Evolutionary conservation across 2,329 filamentous ascomycete genomes (phyloP).

Genomic region (Aspergillus persii): DNA sequence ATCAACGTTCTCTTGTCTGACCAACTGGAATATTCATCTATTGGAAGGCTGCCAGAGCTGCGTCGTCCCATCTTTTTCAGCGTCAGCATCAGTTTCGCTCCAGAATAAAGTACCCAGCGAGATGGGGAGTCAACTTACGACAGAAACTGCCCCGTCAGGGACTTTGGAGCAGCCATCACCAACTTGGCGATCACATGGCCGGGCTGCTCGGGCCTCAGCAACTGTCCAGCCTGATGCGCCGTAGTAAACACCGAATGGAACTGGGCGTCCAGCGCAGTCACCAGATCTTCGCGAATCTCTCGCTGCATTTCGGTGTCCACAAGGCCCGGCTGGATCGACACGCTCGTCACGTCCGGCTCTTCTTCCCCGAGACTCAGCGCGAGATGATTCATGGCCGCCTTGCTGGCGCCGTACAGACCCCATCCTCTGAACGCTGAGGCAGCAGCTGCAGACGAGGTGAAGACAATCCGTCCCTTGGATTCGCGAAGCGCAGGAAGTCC

Average conservation of each 20-base stretch:
- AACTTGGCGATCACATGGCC: constrained; percentile 83
- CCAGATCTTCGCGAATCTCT: constrained; percentile 72
- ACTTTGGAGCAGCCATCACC: constrained; percentile 61
- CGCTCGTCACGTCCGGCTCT: constrained; percentile 24
- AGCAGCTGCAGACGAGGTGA: constrained; percentile 37
- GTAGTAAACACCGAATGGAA: constrained; percentile 65
- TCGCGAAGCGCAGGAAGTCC: constrained; percentile 32
- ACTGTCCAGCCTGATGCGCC: constrained; percentile 65
- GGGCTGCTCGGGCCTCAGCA: constrained; percentile 80
- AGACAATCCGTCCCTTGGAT: constrained; percentile 35
- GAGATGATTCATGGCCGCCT: constrained; percentile 37
- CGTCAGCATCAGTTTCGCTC: constrained; percentile 20
- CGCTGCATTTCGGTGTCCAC: constrained; percentile 40
- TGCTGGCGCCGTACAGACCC: constrained; percentile 37
- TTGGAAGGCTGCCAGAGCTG: constrained; percentile 44
- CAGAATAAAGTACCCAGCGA: not conserved
- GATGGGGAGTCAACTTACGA: constrained; percentile 25
- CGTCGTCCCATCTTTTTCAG: constrained; percentile 44
- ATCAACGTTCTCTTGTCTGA: no score
- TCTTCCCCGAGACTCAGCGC: constrained; percentile 29
- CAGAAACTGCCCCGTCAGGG: constrained; percentile 74
- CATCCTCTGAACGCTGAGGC: constrained; percentile 33
- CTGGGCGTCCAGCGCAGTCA: constrained; percentile 56
- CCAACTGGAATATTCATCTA: no score
- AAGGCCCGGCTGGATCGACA: constrained; percentile 35